Evolutionary conservation across 176 grass and related monocot species (phyloP).

Genomic region (Phragmites australis): DNA sequence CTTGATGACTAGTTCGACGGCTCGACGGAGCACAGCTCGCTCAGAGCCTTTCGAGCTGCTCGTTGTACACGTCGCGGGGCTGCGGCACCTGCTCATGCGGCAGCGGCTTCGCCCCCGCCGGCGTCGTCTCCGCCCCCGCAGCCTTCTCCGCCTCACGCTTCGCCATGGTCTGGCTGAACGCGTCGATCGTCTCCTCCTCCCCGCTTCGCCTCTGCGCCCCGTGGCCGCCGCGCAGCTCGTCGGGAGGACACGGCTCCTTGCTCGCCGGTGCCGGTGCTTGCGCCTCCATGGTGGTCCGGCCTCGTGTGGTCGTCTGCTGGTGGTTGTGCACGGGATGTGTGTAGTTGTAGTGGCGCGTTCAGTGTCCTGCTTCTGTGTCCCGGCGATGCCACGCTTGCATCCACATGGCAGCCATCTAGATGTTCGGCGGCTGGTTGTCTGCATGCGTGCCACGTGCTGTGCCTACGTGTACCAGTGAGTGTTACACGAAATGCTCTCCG

Average conservation of each 20-base stretch:
- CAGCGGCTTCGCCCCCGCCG: conserved; percentile 5
- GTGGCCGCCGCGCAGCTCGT: no score
- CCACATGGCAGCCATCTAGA: background rate
- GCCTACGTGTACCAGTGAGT: background rate
- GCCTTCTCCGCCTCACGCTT: background rate
- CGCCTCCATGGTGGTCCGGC: background rate
- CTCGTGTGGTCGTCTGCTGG: no score
- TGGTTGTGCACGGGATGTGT: no score
- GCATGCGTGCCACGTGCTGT: background rate
- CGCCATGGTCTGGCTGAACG: background rate
- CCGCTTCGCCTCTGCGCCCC: background rate
- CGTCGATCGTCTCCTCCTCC: background rate
- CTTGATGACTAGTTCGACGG: no score
- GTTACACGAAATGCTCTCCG: no score
- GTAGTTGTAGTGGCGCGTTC: no score
- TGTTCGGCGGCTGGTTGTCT: background rate
- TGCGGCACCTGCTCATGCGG: conserved; percentile 42
- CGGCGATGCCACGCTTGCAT: background rate
- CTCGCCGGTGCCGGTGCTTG: background rate
- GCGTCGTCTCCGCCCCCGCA: no score
- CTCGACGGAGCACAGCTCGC: no score
- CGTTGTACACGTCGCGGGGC: conserved; percentile 48
- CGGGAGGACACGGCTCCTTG: background rate
- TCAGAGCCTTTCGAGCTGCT: conserved; percentile 35
- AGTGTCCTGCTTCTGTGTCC: background rate